Base-by-base conservation (phyloP, 306 rosid genomes). In the Mucuna pruriens region DNA sequence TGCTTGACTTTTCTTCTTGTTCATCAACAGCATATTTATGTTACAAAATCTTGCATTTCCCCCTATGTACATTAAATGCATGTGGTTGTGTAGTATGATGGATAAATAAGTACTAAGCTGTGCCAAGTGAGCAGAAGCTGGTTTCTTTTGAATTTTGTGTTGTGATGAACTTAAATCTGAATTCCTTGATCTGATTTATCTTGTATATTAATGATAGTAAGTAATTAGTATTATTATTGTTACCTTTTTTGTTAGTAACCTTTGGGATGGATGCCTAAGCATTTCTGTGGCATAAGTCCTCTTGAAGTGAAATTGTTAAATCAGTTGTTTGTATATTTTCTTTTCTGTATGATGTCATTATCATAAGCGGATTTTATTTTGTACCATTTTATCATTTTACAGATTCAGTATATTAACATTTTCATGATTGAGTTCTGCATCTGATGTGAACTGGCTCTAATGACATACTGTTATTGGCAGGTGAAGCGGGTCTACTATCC, bases 401-500 rank as follows among this genome's bases (percentile, higher is more conserved):
- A 61, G 15, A 42, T 46, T 42, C 39, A 19, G 9, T 60, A 13
- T 12, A 6, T 60, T 1, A 29, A 60, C 6, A 60, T 58, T 25
- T 58, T 58, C 20, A 60, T 29, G 39, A 39, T 58, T 63, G 40
- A 34, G 58, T 63, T 66, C 29, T 54, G 54, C 45, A 9, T 76
- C 46, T 78, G 67, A 66, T 54, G 42, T 49, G 62, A 54, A 65
- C 63, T 57, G 81, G 80, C 66, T 16, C 39, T 72, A 26, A 71
- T 87, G 16, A 6, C 67, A 33, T 65, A 39, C 61, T 88, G 38
- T 45, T 25, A 22, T 83, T 80, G 79, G 80, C 92, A 95, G 99
- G 97, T 95, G 89, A 90, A 85, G 34, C 90, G 54, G 23, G 99
- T 95, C 46, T 93, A 93, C 86, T 95, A 95, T 88, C 99, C 97